Base-by-base conservation (phyloP, 305 asterid genomes). In the Fraxinus ornus region DNA sequence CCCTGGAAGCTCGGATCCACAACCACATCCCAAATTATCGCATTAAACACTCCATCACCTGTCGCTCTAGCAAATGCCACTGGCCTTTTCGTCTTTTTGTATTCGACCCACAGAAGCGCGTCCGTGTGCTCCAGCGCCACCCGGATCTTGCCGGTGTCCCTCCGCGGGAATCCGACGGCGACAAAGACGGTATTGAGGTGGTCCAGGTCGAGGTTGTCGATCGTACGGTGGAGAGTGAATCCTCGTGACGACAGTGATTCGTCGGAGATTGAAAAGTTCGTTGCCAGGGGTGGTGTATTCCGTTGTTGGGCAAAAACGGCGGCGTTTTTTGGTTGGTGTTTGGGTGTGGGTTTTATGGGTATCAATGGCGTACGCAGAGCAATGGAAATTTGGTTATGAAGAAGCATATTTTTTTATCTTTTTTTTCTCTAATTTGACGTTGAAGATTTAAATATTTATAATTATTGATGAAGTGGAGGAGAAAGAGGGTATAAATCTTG, bases 21-120 rank as follows among this genome's bases (percentile, higher is more conserved):
- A 33, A 93, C 98, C 77, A 95, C 99, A 28, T 95, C 99, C 99
- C 99, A 95, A 37, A 95, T 92, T 1, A 95, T 95, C 6, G 97
- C 90, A 83, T 95, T 93, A 75, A 95, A 94, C 68, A 94, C 98
- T 0, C 99, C 97, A 83, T 95, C 98, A 2, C 97, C 99, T 3
- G 99, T 95, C 32, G 97, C 99, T 76, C 99, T 88, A 2, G 99
- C 99, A 78, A 95, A 95, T 85, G 99, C 99, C 87, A 95, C 98
- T 6, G 94, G 97, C 85, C 86, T 80, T n/a, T 83, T 82, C 4
- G 93, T 91, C 78, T 88, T 90, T 86, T 88, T 90, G 92, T 92
- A 77, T 83, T 95, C 92, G 28, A 93, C 78, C 98, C 99, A 95
- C 68, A 93, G 55, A 84, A 95, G 79, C 37, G 96, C 95, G 86